Percentiles rank a stretch among this genome's conserved stretches.
These are phyloP conservation scores for Comarum palustre DNA, from an alignment of 306 rosid genomes.

Conservation along the genomic window DNA sequence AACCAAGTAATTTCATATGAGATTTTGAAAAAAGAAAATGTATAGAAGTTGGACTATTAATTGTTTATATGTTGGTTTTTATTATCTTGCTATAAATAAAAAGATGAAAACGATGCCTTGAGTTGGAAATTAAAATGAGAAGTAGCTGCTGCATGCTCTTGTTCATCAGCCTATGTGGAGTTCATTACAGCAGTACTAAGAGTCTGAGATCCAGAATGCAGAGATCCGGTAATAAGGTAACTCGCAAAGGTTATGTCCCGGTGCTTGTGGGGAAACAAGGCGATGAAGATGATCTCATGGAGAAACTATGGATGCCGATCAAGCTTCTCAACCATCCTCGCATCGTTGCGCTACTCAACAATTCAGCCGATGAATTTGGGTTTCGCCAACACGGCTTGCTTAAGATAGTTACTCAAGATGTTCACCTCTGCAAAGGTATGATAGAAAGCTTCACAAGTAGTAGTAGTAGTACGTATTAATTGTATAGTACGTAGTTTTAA, in stretches of 20 bases:
- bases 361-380: slow-evolving; percentile 32
- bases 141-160: slow-evolving; percentile 3
- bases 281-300: background rate
- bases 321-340: slow-evolving; percentile 33
- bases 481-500: background rate
- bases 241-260: slow-evolving; percentile 41
- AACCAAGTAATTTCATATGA: background rate
- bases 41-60: too few relatives aligned
- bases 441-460: slow-evolving; percentile 15
- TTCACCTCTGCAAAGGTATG: slow-evolving; percentile 25
- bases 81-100: too few relatives aligned
- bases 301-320: slow-evolving; percentile 37
- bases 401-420: slow-evolving; percentile 20
- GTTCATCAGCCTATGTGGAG: background rate
- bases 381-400: slow-evolving; percentile 36
- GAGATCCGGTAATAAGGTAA: background rate
- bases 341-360: slow-evolving; percentile 30
- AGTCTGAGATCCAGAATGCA: background rate
- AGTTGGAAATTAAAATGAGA: background rate
- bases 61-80: too few relatives aligned
- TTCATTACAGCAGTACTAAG: background rate
- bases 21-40: too few relatives aligned
- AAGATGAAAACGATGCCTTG: too few relatives aligned
- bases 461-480: background rate
- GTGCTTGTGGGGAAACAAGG: slow-evolving; percentile 38